Evolutionary conservation across 768 basidiomycete genomes (phyloP), one percentile per base, ranked within the genome.

Genomic region (Fibroporia radiculosa): DNA sequence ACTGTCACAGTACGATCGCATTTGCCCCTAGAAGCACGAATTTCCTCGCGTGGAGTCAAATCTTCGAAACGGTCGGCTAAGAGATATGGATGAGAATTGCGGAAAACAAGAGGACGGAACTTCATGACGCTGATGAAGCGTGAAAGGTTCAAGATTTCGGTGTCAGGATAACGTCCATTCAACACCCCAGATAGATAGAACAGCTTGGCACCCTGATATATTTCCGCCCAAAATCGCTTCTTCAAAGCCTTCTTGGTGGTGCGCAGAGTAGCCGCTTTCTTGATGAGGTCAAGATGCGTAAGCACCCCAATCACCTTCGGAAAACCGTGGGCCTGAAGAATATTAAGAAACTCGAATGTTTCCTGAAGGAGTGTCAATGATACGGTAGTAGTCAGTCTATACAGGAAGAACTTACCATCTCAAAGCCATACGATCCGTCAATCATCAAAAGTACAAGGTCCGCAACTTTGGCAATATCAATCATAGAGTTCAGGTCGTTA

Each of bases 141-240:
- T 19, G 86, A 86, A 48, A 99, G 83, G 61, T 98, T 96, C 57
- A 93, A 77, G 54, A 97, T 93, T 67, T 99, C 96, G 16, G 79
- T 81, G 64, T 99, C 96, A 24, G 96, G 93, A 63, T 98, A 97
- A 31, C 93, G 88, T 16, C 96, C 96, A 55, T 98, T 97, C 56
- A 98, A 76, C 25, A 97, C 90, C 14, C 95, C 96, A 2, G 90
- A 93, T 40, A 98, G 82, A 63, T 96, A 97, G 93, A 62, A 97
- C 6, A 99, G 80, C 62, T 99, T 99, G 24, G 96, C 95, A 40
- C 96, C 96, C 56, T 93, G 88, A 63, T 98, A 98, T 11, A 99
- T 98, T 65, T 99, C 96, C 0, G 93, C 91, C 96, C 96, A 99
- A 69, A 99, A 99, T 8, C 96, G 88, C 60, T 91, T 96, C 66